A percentile compares a stretch with the other conserved stretches of the same genome.
These are phyloP conservation scores for Zizania latifolia DNA, from an alignment of 176 grass and related monocot genomes.

Conservation along the genomic window DNA sequence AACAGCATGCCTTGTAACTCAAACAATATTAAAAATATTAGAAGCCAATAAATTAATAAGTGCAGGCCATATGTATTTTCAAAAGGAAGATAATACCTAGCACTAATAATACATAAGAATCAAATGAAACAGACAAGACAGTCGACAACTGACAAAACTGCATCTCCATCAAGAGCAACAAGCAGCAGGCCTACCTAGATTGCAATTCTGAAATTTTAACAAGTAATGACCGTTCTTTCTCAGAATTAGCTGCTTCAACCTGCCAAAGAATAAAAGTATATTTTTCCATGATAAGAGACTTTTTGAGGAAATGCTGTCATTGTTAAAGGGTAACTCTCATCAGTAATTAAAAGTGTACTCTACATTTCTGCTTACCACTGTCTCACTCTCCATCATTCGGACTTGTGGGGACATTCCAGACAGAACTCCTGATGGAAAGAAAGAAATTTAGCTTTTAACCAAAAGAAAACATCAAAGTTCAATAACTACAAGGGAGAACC, in stretches of 20 bases:
- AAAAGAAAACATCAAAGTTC: constrained; percentile 6
- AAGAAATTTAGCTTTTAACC: background rate
- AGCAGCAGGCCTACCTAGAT: constrained; percentile 53
- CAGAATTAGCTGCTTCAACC: constrained; percentile 57
- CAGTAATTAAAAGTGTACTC: background rate
- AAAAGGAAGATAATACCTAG: background rate
- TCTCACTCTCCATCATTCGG: constrained; percentile 40
- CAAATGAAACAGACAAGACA: constrained; percentile 1
- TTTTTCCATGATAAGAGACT: constrained; percentile 2
- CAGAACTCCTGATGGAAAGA: constrained; percentile 44
- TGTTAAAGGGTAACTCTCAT: background rate
- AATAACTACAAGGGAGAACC: background rate
- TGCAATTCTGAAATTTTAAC: constrained; percentile 89
- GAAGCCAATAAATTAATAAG: background rate
- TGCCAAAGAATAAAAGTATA: constrained; percentile 33
- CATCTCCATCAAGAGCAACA: background rate
- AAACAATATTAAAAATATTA: background rate
- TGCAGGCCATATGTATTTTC: background rate
- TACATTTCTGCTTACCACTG: constrained; percentile 28
- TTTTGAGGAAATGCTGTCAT: background rate
- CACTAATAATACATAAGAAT: background rate
- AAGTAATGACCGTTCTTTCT: constrained; percentile 82
- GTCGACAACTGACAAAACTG: no score
- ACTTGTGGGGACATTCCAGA: constrained; percentile 52
- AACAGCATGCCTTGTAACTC: background rate